Evolutionary conservation across 345 rosid species (phyloP).

Genomic region (Gossypium bickii): DNA sequence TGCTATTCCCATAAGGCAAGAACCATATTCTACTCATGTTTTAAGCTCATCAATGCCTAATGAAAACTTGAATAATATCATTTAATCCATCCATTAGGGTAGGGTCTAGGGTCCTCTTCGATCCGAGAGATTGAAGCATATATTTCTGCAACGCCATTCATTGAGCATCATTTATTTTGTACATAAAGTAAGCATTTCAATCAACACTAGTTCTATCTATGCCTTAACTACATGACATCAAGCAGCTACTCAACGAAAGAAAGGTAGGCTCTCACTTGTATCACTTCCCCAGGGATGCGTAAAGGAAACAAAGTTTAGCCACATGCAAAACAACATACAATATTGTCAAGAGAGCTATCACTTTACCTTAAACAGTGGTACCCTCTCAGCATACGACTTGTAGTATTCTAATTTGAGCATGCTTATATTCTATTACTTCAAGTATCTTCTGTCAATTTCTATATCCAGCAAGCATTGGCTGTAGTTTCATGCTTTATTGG

Average conservation of each 20-base stretch:
- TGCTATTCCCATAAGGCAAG: too few relatives aligned
- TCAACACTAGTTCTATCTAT: neutral
- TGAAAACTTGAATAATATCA: too few relatives aligned
- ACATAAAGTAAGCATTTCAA: constrained; percentile 14
- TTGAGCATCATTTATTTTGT: constrained; percentile 4
- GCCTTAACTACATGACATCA: too few relatives aligned
- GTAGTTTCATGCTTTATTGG: constrained; percentile 13
- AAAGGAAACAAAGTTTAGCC: constrained; percentile 18
- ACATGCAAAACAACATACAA: neutral
- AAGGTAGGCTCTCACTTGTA: constrained; percentile 8
- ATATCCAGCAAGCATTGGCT: constrained; percentile 2
- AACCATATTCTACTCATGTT: too few relatives aligned
- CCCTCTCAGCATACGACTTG: neutral
- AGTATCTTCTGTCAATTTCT: constrained; percentile 16
- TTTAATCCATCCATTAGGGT: too few relatives aligned
- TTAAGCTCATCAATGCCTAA: too few relatives aligned
- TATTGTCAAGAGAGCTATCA: neutral
- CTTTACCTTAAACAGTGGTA: neutral
- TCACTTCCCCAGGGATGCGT: constrained; percentile 18
- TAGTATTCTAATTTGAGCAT: neutral
- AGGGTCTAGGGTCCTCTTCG: constrained; percentile 8
- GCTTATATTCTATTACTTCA: neutral
- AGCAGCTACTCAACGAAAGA: too few relatives aligned
- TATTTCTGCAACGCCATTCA: constrained; percentile 24
- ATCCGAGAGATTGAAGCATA: constrained; percentile 14